Conservation (phyloP, 2,329 filamentous ascomycete species). For the Colletotrichum melonis region DNA sequence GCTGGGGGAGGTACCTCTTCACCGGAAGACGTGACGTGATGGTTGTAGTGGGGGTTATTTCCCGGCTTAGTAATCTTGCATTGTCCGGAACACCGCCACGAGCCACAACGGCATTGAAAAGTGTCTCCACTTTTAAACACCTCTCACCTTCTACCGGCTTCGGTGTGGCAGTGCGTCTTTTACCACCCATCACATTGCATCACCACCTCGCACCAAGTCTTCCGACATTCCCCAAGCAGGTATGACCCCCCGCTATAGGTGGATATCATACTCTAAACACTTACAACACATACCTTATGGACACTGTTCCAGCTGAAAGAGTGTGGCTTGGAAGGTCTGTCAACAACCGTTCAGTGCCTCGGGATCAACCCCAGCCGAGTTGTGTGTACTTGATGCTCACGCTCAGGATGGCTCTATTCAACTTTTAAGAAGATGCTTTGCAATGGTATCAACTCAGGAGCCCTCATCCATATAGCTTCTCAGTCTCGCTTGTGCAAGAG, state of each 20-base stretch:
- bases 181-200: neutral
- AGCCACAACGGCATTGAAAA: neutral
- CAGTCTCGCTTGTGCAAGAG: neutral
- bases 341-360: neutral
- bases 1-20: constrained; percentile 1
- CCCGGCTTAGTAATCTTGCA: constrained; percentile 16
- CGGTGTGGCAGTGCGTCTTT: constrained; percentile 30
- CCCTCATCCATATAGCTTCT: neutral
- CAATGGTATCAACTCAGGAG: neutral
- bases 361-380: neutral
- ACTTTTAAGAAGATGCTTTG: neutral
- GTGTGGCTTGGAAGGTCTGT: neutral
- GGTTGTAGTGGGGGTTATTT: constrained; percentile 13
- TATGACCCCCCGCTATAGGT: neutral
- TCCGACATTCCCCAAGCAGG: too few relatives aligned
- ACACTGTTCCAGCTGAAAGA: too few relatives aligned
- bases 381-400: neutral
- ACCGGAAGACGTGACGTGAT: constrained; percentile 14
- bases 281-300: neutral
- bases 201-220: neutral
- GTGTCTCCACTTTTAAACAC: constrained; percentile 9
- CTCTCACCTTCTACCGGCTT: constrained; percentile 30
- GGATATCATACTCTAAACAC: too few relatives aligned
- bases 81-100: neutral
- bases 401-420: neutral